Conservation (phyloP, 768 basidiomycete species). For the Podaxis rugospora region DNA sequence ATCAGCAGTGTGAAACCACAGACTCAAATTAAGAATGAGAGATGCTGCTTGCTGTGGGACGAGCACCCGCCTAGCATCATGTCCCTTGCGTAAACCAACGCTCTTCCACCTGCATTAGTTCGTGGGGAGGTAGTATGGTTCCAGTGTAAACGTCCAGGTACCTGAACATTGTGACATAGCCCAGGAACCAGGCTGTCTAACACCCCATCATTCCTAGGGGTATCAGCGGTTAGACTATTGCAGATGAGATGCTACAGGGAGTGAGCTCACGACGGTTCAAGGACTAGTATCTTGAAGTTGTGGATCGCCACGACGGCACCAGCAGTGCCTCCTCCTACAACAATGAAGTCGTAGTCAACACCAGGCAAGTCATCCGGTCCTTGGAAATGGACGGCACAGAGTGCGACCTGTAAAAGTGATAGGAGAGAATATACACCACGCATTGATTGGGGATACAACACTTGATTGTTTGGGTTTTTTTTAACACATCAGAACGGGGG, state of each 20-base stretch:
- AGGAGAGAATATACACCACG: background rate
- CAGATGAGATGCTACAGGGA: background rate
- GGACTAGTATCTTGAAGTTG: constrained; percentile 35
- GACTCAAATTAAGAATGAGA: background rate
- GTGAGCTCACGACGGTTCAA: constrained; percentile 29
- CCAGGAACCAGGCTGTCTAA: constrained; percentile 1
- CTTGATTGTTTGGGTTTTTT: background rate
- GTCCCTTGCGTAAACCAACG: constrained; percentile 22
- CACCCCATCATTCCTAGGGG: background rate
- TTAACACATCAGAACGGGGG: too few relatives aligned
- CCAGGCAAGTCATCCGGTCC: background rate
- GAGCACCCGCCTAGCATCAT: constrained; percentile 28
- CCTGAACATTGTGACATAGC: background rate
- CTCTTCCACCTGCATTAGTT: constrained; percentile 16
- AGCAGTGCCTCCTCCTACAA: constrained; percentile 42
- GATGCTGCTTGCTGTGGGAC: constrained; percentile 22
- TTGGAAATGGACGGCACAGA: constrained; percentile 2
- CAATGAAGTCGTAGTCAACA: constrained; percentile 19
- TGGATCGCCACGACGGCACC: constrained; percentile 46
- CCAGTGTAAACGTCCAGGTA: constrained; percentile 14
- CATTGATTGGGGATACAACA: background rate
- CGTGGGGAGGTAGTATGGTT: constrained; percentile 22
- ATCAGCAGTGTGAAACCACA: background rate
- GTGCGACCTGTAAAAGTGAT: background rate
- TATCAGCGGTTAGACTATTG: background rate